Percentiles rank a stretch among this genome's conserved stretches.
These are phyloP conservation scores for Boletus speciosus DNA, from an alignment of 768 basidiomycete species.

Conservation along the genomic window DNA sequence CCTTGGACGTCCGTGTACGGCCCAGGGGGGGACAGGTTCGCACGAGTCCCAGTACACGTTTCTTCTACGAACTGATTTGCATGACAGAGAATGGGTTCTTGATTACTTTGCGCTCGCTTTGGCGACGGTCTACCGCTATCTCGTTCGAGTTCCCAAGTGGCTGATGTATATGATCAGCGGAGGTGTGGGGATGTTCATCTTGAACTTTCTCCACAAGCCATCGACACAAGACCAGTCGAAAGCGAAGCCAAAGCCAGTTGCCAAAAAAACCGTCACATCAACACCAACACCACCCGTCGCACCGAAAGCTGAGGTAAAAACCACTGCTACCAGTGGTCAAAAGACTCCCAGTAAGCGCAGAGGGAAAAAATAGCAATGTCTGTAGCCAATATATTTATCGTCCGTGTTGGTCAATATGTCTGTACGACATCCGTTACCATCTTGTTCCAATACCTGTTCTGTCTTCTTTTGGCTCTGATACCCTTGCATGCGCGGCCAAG, in stretches of 20 bases:
- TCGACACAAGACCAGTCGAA: conserved; percentile 2
- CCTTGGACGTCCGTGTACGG: conserved; percentile 69
- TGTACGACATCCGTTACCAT: not conserved
- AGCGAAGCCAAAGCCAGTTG: not conserved
- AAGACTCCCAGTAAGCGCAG: conserved; percentile 28
- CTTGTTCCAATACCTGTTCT: not conserved
- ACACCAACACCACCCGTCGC: not conserved
- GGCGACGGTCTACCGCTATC: conserved; percentile 49
- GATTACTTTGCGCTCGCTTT: conserved; percentile 51
- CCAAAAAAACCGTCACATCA: not conserved
- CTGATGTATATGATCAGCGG: conserved; percentile 65
- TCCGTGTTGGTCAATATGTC: not conserved
- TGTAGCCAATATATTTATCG: not conserved
- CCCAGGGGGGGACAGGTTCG: conserved; percentile 75
- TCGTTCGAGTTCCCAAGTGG: conserved; percentile 66
- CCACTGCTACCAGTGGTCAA: conserved; percentile 13
- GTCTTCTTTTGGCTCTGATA: not conserved
- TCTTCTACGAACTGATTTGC: conserved; percentile 9
- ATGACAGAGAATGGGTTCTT: conserved; percentile 61
- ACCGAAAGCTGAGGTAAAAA: conserved; percentile 11
- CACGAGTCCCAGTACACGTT: not conserved
- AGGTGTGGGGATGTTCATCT: conserved; percentile 57
- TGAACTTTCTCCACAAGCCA: conserved; percentile 59
- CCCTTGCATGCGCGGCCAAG: not conserved
- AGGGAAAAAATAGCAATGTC: conserved; percentile 21